Evolutionary conservation across 768 basidiomycete genomes (phyloP), one percentile per base, ranked within the genome.

Genomic region (Suillus bovinus): DNA sequence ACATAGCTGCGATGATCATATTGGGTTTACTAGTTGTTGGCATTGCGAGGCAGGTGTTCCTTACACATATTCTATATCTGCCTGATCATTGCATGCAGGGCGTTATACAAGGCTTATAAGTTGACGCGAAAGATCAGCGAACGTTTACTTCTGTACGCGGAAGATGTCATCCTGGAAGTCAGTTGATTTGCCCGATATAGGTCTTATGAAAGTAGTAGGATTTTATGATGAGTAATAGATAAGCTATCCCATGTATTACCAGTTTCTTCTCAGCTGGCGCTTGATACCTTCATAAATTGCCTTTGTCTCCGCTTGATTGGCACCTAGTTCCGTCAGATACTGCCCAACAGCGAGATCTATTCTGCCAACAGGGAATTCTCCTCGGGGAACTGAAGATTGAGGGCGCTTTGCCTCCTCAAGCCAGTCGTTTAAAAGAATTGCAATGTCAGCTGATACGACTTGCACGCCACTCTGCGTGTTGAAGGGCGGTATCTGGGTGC

Each of bases 141-240:
- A 68, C 80, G 84, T 27, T 59, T 89, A 24, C 78, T 93, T 38
- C 77, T 85, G 10, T 84, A 88, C 36, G 91, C 91, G 5, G 91
- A 93, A 70, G 88, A 91, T 72, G 88, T 86, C 3, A 93, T 93
- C 63, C 77, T 93, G 39, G 91, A 93, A 73, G 91, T 93, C 58
- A 81, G 80, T 65, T 84, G 72, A 78, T 57, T 24, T 44, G 7
- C 47, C 47, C 31, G 31, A 31, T 31, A n/a, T 39, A 52, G 46
- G 38, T 39, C 22, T 24, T 17, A 38, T 17, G 27, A 39, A 39
- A 39, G 24, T 56, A 49, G 34, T 24, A 56, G 36, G 55, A 27
- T n/a, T 29, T 13, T 53, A 53, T 54, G n/a, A 34, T 36, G 33
- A 34, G 20, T 33, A 22, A 39, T 59, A 59, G n/a, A 59, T 22